Evolutionary conservation across 352 stramenopile species (phyloP).

Genomic region (Aphanomyces cochlioides): DNA sequence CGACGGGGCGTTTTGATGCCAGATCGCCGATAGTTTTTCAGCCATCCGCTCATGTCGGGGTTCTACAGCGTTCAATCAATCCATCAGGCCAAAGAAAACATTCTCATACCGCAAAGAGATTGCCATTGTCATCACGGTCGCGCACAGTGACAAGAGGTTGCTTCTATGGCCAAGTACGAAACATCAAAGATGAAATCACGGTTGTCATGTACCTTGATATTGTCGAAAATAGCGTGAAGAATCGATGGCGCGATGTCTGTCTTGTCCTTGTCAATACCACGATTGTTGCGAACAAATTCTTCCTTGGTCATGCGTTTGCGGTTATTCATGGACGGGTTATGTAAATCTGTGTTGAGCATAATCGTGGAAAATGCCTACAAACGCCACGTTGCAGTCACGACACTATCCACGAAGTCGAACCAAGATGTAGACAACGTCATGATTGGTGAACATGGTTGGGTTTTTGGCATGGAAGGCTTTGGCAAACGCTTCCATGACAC

Average conservation of each 20-base stretch:
- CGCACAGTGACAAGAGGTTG: slow-evolving; percentile 17
- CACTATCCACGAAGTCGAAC: background rate
- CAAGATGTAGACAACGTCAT: slow-evolving; percentile 98
- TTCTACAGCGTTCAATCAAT: slow-evolving; percentile 4
- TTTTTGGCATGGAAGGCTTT: slow-evolving; percentile 75
- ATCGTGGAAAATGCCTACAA: slow-evolving; percentile 94
- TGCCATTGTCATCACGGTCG: slow-evolving; percentile 29
- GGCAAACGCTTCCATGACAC: slow-evolving; percentile 96
- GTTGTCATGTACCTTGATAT: slow-evolving; percentile 76
- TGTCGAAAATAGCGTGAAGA: slow-evolving; percentile 92
- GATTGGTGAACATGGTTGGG: slow-evolving; percentile 88
- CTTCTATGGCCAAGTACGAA: slow-evolving; percentile 6
- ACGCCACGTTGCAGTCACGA: background rate
- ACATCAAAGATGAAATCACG: background rate
- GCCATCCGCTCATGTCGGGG: slow-evolving; percentile 23
- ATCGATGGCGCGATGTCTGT: slow-evolving; percentile 91
- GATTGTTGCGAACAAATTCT: slow-evolving; percentile 83
- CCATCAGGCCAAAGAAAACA: background rate
- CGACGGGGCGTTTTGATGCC: slow-evolving; percentile 2
- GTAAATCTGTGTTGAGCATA: slow-evolving; percentile 99
- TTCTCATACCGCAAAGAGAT: slow-evolving; percentile 22
- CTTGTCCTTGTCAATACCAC: slow-evolving; percentile 88
- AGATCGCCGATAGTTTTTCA: slow-evolving; percentile 10
- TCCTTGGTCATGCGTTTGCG: slow-evolving; percentile 89
- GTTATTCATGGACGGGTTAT: slow-evolving; percentile 87